phyloP scores from a whole-genome alignment of 441 rosid species.

The Hura crepitans region DNA sequence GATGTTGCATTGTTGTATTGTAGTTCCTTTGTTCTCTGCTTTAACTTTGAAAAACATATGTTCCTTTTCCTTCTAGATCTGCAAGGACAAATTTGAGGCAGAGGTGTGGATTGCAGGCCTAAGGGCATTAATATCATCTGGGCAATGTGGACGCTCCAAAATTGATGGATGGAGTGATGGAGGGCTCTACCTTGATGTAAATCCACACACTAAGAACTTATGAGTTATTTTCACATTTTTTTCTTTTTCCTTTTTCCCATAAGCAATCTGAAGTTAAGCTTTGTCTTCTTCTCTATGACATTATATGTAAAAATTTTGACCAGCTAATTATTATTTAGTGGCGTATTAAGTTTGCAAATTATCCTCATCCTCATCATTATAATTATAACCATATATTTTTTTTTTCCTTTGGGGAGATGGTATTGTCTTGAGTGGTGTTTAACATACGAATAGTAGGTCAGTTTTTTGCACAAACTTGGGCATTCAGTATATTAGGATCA shows the following conservation, averaged over 20 bases:
- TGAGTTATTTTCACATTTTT: neutral
- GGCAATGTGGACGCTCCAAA: conserved; percentile 84
- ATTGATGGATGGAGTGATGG: conserved; percentile 94
- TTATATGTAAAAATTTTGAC: neutral
- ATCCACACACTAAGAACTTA: conserved; percentile 20
- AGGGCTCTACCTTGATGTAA: conserved; percentile 78
- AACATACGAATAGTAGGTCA: neutral
- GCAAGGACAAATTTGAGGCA: conserved; percentile 92
- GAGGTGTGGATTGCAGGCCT: conserved; percentile 90
- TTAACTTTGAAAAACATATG: conserved; percentile 22
- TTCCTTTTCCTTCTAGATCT: conserved; percentile 45
- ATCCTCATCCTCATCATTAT: neutral
- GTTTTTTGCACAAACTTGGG: neutral
- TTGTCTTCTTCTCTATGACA: neutral
- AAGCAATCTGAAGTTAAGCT: neutral
- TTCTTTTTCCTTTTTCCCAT: neutral
- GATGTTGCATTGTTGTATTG: conserved; percentile 18
- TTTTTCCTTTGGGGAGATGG: too few species aligned
- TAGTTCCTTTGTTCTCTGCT: conserved; percentile 15
- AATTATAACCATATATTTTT: too few species aligned
- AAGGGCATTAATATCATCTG: conserved; percentile 60
- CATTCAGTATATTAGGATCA: neutral
- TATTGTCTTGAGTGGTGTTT: too few species aligned
- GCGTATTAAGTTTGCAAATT: neutral
- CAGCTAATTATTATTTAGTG: neutral